Percentiles rank a stretch among this genome's conserved stretches.
phyloP scores from a whole-genome alignment of 164 flowering plant genomes.

The Nymphaea colorata region DNA sequence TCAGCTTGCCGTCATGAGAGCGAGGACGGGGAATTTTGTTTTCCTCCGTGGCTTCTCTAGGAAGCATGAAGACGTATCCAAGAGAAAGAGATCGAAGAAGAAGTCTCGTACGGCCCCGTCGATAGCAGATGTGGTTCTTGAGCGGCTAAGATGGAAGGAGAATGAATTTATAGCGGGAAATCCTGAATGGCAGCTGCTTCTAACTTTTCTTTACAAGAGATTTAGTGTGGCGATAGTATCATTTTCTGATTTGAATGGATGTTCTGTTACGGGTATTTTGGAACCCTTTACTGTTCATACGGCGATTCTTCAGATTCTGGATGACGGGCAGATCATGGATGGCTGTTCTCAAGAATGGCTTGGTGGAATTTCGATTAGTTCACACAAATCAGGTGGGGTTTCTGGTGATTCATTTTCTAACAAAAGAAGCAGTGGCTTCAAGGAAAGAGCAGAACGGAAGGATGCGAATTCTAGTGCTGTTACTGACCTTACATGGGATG shows the following conservation, averaged over 20 bases:
- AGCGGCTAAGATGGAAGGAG: slow-evolving; percentile 30
- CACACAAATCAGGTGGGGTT: slow-evolving; percentile 1
- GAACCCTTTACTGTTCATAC: slow-evolving; percentile 62
- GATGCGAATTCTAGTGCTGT: neutral
- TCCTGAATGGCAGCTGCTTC: slow-evolving; percentile 69
- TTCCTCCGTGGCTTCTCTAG: slow-evolving; percentile 29
- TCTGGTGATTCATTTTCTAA: neutral
- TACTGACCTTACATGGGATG: slow-evolving; percentile 45
- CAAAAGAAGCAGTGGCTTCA: neutral
- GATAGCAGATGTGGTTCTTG: slow-evolving; percentile 54
- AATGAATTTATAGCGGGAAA: slow-evolving; percentile 21
- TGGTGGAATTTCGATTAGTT: slow-evolving; percentile 8
- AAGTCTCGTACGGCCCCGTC: slow-evolving; percentile 8
- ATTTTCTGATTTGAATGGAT: slow-evolving; percentile 30
- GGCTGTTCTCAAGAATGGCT: neutral
- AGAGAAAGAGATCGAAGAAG: slow-evolving; percentile 6
- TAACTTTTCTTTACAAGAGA: slow-evolving; percentile 47
- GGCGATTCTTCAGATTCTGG: slow-evolving; percentile 41
- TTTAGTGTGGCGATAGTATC: slow-evolving; percentile 48
- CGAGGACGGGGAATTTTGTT: slow-evolving; percentile 16
- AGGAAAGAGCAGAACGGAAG: neutral
- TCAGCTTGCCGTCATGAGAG: slow-evolving; percentile 17
- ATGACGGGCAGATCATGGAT: slow-evolving; percentile 10
- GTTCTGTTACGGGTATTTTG: slow-evolving; percentile 37
- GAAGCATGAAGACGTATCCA: slow-evolving; percentile 10